phyloP scores from a whole-genome alignment of 2,329 filamentous ascomycete genomes.

The Neobulgaria alba region DNA sequence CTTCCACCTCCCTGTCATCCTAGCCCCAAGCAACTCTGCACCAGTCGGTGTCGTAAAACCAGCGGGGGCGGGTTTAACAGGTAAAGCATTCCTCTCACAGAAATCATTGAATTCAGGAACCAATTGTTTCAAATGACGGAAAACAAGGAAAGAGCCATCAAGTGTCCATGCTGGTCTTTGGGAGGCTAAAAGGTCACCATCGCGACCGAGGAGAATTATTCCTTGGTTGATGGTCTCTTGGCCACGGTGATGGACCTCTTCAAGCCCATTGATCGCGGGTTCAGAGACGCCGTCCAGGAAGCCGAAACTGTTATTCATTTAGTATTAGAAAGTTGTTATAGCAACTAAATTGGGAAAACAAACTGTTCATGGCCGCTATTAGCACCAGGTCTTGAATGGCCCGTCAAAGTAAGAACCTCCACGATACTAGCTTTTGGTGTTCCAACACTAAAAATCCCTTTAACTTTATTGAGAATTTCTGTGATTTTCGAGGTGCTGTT shows the following conservation, averaged over 20 bases:
- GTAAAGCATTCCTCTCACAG: constrained; percentile 26
- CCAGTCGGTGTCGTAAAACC: not conserved
- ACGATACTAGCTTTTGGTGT: constrained; percentile 18
- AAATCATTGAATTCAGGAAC: constrained; percentile 38
- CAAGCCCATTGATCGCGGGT: constrained; percentile 31
- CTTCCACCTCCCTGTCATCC: constrained; percentile 38
- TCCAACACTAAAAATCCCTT: constrained; percentile 23
- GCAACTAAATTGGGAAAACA: constrained; percentile 10
- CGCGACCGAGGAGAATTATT: constrained; percentile 31
- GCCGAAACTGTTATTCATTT: constrained; percentile 34
- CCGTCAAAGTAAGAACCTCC: constrained; percentile 27
- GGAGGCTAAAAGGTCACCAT: constrained; percentile 26
- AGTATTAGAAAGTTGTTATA: too few species aligned
- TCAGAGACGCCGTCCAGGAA: constrained; percentile 36
- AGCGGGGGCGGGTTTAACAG: constrained; percentile 12
- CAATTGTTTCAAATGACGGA: constrained; percentile 36
- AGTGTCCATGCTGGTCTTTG: constrained; percentile 32
- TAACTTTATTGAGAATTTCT: constrained; percentile 25
- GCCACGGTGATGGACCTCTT: constrained; percentile 23
- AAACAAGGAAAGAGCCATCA: constrained; percentile 37
- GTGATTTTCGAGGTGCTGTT: constrained; percentile 24
- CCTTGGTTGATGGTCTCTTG: constrained; percentile 28
- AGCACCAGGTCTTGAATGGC: constrained; percentile 29
- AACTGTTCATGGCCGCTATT: constrained; percentile 33
- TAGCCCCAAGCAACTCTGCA: constrained; percentile 33